A percentile compares a stretch with the other conserved stretches of the same genome.
Conservation (phyloP, 2,329 filamentous ascomycete genomes). For the Myotisia sp. region DNA sequence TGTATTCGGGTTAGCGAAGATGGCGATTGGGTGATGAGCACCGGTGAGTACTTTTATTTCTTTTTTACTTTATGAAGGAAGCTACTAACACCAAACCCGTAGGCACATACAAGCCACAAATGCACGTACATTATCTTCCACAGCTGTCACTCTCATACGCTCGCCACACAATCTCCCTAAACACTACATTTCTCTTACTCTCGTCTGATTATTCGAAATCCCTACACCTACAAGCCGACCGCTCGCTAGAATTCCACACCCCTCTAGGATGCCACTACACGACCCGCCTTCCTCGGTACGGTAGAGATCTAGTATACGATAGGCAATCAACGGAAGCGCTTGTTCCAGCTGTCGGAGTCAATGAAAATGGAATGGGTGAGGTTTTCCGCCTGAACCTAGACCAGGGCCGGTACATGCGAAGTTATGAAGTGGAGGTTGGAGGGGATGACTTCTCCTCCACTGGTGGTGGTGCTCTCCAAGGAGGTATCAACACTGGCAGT, state of each 20-base stretch:
- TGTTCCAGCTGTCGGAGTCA: conserved; percentile 75
- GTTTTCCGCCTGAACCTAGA: conserved; percentile 89
- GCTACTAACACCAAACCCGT: too few relatives aligned
- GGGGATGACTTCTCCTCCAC: conserved; percentile 56
- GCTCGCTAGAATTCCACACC: conserved; percentile 85
- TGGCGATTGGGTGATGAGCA: conserved; percentile 94
- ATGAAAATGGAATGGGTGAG: conserved; percentile 72
- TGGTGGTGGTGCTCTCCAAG: conserved; percentile 65
- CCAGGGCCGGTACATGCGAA: conserved; percentile 82
- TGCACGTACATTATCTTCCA: conserved; percentile 88
- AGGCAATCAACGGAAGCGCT: conserved; percentile 68
- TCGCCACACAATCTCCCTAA: conserved; percentile 80
- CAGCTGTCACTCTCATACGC: conserved; percentile 89
- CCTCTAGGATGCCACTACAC: conserved; percentile 76
- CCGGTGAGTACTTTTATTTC: conserved; percentile 44
- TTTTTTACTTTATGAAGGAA: too few relatives aligned
- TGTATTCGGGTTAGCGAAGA: conserved; percentile 86
- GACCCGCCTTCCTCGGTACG: conserved; percentile 82
- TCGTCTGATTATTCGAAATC: conserved; percentile 90
- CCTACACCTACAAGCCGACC: conserved; percentile 80
- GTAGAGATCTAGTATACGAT: conserved; percentile 77
- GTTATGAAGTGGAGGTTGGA: conserved; percentile 81
- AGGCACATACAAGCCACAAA: conserved; percentile 63
- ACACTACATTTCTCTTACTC: conserved; percentile 78
- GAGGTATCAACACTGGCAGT: conserved; percentile 68